A percentile compares a stretch with the other conserved stretches of the same genome.
Evolutionary conservation across 139 green algal genomes (phyloP).

Genomic region (Zygnema cylindricum): DNA sequence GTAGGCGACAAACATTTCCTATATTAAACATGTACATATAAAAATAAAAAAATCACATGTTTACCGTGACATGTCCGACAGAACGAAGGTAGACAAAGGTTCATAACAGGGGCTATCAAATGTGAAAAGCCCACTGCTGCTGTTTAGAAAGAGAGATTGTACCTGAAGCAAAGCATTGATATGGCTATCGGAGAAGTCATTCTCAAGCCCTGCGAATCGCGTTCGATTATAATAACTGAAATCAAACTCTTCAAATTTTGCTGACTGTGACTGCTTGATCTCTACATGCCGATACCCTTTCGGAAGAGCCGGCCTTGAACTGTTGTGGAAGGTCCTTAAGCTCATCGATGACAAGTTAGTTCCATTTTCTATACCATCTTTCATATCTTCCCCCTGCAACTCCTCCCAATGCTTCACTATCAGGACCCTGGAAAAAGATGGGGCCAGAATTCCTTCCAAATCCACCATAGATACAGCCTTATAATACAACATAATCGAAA

Average conservation of each 20-base stretch:
- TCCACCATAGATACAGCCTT: too few species aligned
- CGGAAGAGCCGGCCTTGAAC: slow-evolving; percentile 65
- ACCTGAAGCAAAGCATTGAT: slow-evolving; percentile 91
- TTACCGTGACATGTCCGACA: neutral
- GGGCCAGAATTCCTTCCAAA: too few species aligned
- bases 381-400: slow-evolving; percentile 5
- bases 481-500: too few species aligned
- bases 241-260: slow-evolving; percentile 67
- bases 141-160: neutral
- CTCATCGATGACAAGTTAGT: neutral
- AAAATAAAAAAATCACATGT: slow-evolving; percentile 26
- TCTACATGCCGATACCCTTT: slow-evolving; percentile 73
- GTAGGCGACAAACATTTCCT: too few species aligned
- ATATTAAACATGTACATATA: neutral
- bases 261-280: slow-evolving; percentile 68
- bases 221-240: slow-evolving; percentile 84
- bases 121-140: neutral
- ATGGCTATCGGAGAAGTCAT: slow-evolving; percentile 92
- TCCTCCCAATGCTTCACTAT: too few species aligned
- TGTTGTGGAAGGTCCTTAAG: neutral
- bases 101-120: neutral
- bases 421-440: too few species aligned
- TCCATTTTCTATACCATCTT: neutral
- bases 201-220: slow-evolving; percentile 90
- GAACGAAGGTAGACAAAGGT: neutral